Evolutionary conservation across 129 eudicot species (phyloP).

Genomic region (Apium graveolens): DNA sequence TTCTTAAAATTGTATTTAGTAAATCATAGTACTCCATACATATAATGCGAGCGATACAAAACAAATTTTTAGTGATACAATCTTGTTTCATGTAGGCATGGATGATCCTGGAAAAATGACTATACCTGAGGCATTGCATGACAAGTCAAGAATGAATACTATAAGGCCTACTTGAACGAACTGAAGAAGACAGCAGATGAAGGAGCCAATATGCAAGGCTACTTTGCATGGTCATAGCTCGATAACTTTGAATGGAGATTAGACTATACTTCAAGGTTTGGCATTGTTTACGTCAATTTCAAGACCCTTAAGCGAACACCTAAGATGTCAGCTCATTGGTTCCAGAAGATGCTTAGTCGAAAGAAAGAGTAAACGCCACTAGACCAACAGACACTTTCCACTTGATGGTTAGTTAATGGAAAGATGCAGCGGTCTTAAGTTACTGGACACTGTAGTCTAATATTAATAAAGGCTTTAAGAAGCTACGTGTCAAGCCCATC

Average conservation of each 20-base stretch:
- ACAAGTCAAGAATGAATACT: slow-evolving; percentile 55
- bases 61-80: not conserved
- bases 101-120: slow-evolving; percentile 86
- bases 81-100: slow-evolving; percentile 49
- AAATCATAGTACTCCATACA: not conserved
- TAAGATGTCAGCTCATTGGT: slow-evolving; percentile 89
- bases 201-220: slow-evolving; percentile 82
- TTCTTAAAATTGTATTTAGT: not conserved
- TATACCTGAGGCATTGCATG: slow-evolving; percentile 46
- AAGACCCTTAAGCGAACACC: slow-evolving; percentile 75
- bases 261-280: slow-evolving; percentile 87
- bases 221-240: slow-evolving; percentile 88
- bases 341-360: slow-evolving; percentile 40
- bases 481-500: no score
- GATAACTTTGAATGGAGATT: slow-evolving; percentile 93
- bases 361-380: slow-evolving; percentile 21
- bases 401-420: not conserved
- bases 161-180: slow-evolving; percentile 54
- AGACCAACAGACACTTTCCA: not conserved
- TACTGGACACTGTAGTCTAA: not conserved
- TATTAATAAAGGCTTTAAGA: not conserved
- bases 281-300: slow-evolving; percentile 75
- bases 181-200: slow-evolving; percentile 64
- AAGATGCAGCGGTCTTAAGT: not conserved
- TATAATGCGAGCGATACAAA: not conserved